These are phyloP conservation scores for Alternaria dauci DNA, from an alignment of 2,329 filamentous ascomycete genomes.

Conservation along the genomic window DNA sequence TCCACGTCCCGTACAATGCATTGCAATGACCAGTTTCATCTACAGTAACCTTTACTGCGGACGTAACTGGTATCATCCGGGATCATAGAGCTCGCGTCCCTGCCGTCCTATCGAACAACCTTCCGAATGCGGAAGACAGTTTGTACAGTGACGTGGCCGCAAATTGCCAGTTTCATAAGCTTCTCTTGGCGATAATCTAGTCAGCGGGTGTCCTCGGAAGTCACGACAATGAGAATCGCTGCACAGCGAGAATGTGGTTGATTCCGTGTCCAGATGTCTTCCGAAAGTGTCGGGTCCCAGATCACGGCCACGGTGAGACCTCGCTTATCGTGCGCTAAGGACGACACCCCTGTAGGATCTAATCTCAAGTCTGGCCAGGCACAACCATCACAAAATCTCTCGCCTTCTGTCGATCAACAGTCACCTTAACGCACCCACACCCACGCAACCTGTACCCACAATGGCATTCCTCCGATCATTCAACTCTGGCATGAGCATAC, in stretches of 20 bases:
- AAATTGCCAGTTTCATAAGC: too few relatives aligned
- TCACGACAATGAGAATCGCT: too few relatives aligned
- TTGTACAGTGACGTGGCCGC: too few relatives aligned
- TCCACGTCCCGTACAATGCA: neutral
- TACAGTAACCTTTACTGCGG: too few relatives aligned
- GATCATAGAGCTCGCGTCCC: too few relatives aligned
- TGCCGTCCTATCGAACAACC: too few relatives aligned
- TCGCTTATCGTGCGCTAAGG: constrained; percentile 3
- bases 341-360: neutral
- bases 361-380: neutral
- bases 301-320: neutral
- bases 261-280: neutral
- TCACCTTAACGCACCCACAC: constrained; percentile 9
- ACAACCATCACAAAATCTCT: constrained; percentile 8
- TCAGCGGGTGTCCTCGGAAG: too few relatives aligned
- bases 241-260: neutral
- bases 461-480: constrained; percentile 43
- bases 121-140: too few relatives aligned
- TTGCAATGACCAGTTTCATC: neutral
- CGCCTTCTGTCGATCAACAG: constrained; percentile 8
- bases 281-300: neutral
- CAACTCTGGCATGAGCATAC: constrained; percentile 36
- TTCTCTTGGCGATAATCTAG: too few relatives aligned
- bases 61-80: too few relatives aligned
- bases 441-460: constrained; percentile 14